These are phyloP conservation scores for Cryptococcus sp. DNA, from an alignment of 1,284 basidiomycete species.

Conservation along the genomic window DNA sequence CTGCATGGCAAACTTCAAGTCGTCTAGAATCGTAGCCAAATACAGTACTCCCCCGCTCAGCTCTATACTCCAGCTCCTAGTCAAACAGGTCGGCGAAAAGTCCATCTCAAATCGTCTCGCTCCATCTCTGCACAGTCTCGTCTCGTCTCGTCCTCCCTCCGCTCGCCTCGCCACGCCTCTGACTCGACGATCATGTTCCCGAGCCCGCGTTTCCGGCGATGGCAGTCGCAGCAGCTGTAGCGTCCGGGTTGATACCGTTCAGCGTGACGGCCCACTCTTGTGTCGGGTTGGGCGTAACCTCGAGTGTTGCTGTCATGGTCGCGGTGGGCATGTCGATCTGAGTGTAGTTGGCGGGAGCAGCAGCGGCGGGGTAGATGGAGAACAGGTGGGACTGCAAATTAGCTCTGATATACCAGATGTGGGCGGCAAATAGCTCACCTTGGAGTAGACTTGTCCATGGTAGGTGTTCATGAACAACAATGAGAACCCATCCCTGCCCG, in stretches of 20 bases:
- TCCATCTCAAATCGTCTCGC: too few relatives aligned
- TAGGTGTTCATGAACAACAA: constrained; percentile 42
- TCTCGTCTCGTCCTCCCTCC: too few relatives aligned
- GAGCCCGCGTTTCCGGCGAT: constrained; percentile 24
- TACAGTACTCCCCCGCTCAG: too few relatives aligned
- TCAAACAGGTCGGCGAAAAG: too few relatives aligned
- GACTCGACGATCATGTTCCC: too few relatives aligned
- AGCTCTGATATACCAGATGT: not conserved
- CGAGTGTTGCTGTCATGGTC: constrained; percentile 35
- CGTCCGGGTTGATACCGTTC: constrained; percentile 36
- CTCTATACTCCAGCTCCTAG: too few relatives aligned
- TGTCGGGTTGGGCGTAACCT: constrained; percentile 35
- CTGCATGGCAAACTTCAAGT: too few relatives aligned
- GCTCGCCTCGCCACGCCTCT: too few relatives aligned
- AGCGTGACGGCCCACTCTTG: constrained; percentile 42
- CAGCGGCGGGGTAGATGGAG: constrained; percentile 27
- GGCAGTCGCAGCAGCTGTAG: constrained; percentile 15
- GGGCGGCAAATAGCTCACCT: constrained; percentile 15
- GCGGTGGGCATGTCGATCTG: constrained; percentile 33
- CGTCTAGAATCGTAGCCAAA: too few relatives aligned
- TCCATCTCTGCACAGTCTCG: too few relatives aligned
- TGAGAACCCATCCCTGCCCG: constrained; percentile 29
- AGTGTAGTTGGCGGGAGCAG: constrained; percentile 31
- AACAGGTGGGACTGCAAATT: constrained; percentile 33
- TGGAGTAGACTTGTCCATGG: constrained; percentile 40